A percentile compares a stretch with the other conserved stretches of the same genome.
These are phyloP conservation scores for Collariella sp. DNA, from an alignment of 495 filamentous ascomycete genomes.

Conservation along the genomic window DNA sequence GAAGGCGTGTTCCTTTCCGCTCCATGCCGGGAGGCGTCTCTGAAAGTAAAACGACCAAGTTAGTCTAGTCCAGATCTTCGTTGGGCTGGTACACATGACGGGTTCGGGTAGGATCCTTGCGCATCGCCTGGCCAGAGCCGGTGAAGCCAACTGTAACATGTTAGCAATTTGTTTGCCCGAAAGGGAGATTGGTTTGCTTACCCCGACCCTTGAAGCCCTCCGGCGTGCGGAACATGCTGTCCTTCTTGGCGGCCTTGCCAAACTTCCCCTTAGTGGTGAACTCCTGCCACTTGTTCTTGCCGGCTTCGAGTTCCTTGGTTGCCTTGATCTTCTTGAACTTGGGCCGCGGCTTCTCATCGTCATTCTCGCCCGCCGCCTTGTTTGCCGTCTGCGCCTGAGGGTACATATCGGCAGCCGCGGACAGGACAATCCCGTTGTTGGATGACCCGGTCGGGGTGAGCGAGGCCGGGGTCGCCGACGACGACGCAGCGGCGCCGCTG, in stretches of 20 bases:
- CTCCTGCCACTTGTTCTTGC: conserved; percentile 91
- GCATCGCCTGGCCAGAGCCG: conserved; percentile 88
- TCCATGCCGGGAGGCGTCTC: conserved; percentile 4
- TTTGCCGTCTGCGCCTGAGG: conserved; percentile 55
- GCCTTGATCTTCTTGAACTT: conserved; percentile 74
- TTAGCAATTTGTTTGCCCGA: conserved; percentile 26
- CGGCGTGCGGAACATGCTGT: conserved; percentile 94
- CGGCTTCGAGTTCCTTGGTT: conserved; percentile 77
- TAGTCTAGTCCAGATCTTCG: conserved; percentile 59
- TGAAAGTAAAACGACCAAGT: conserved; percentile 21
- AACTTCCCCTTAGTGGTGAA: conserved; percentile 74
- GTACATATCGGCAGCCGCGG: conserved; percentile 79
- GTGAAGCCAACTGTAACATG: conserved; percentile 74
- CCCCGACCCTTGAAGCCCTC: conserved; percentile 80
- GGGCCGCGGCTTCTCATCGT: conserved; percentile 35
- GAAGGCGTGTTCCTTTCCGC: background rate
- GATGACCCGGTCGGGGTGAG: conserved; percentile 11
- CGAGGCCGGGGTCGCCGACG: conserved; percentile 10
- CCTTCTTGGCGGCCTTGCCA: conserved; percentile 70
- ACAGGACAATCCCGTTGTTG: conserved; percentile 60
- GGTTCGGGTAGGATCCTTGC: conserved; percentile 74
- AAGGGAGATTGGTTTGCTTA: conserved; percentile 28
- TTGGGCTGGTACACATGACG: conserved; percentile 79
- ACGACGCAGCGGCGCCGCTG: conserved; percentile 35
- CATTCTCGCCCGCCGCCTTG: conserved; percentile 37